Conservation (phyloP, 179 eudicot species). For the Drosera spatulata region DNA sequence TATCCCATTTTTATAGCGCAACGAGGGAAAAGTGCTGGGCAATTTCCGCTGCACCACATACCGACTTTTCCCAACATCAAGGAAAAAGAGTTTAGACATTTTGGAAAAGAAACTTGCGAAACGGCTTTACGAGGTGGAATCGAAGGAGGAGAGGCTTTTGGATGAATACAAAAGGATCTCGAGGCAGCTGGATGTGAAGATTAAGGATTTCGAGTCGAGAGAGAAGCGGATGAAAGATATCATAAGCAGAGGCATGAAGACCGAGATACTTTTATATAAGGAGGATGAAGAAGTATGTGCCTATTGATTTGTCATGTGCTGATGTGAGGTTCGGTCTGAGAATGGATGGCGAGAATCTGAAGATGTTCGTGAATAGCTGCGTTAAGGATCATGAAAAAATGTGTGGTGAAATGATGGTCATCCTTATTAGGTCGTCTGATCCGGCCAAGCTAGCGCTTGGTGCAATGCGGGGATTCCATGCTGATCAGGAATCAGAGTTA, state of each 20-base stretch:
- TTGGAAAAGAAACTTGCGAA: constrained; percentile 7
- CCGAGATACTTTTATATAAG: constrained; percentile 5
- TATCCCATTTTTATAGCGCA: too few relatives aligned
- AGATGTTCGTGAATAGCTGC: constrained; percentile 16
- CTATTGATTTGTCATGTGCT: constrained; percentile 12
- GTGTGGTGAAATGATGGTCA: constrained; percentile 18
- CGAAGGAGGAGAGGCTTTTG: constrained; percentile 4
- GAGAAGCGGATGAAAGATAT: constrained; percentile 3
- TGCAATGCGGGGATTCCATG: constrained; percentile 39
- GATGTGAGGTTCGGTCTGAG: constrained; percentile 20
- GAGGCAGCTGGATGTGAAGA: constrained; percentile 14
- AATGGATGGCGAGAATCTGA: constrained; percentile 34
- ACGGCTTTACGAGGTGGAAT: constrained; percentile 10
- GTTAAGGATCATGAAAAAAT: constrained; percentile 20
- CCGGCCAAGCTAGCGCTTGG: constrained; percentile 31
- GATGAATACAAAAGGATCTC: too few relatives aligned
- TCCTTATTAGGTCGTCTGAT: constrained; percentile 17
- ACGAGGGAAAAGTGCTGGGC: too few relatives aligned
- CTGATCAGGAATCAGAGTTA: constrained; percentile 14
- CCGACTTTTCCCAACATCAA: too few relatives aligned
- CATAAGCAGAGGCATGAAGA: constrained; percentile 7
- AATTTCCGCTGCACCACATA: too few relatives aligned
- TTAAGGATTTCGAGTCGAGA: constrained; percentile 1
- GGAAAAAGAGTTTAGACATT: constrained; percentile 12
- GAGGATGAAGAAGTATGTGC: constrained; percentile 6